These are phyloP conservation scores for Esteya vermicola DNA, from an alignment of 2,329 filamentous ascomycete species.

Conservation along the genomic window DNA sequence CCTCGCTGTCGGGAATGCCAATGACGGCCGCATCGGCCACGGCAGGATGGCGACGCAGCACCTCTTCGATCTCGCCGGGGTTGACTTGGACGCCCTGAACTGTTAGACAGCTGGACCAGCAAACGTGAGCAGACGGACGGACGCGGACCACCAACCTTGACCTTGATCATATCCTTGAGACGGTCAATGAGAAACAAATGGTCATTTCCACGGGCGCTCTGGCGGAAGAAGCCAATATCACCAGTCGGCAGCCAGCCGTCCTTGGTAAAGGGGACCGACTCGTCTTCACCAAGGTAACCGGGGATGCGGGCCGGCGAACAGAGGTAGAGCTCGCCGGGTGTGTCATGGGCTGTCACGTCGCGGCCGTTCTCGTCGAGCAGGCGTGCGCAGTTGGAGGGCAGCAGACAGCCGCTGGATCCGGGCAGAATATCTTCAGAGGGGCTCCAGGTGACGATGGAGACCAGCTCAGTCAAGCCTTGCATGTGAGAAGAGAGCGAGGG, in stretches of 20 bases:
- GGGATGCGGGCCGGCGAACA: not conserved
- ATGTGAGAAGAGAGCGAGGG: not conserved
- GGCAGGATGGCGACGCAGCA: constrained; percentile 26
- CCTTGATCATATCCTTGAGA: constrained; percentile 29
- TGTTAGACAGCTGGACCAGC: too few relatives aligned
- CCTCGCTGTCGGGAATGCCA: constrained; percentile 41
- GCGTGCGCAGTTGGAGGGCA: not conserved
- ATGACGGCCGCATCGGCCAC: constrained; percentile 46
- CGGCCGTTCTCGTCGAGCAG: not conserved
- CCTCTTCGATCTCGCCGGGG: constrained; percentile 34
- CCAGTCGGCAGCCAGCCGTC: not conserved
- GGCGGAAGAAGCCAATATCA: not conserved
- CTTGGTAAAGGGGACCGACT: not conserved
- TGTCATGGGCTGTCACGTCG: not conserved
- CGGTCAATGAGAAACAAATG: constrained; percentile 32
- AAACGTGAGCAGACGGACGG: too few relatives aligned
- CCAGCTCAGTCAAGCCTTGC: not conserved
- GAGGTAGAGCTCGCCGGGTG: not conserved
- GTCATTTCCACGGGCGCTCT: not conserved
- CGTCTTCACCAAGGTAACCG: not conserved
- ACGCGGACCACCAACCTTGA: constrained; percentile 22
- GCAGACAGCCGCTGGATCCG: not conserved
- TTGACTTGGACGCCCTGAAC: constrained; percentile 40
- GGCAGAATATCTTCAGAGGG: not conserved
- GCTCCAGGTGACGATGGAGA: not conserved